Conservation (phyloP, 306 rosid species). For the Casuarina glauca region DNA sequence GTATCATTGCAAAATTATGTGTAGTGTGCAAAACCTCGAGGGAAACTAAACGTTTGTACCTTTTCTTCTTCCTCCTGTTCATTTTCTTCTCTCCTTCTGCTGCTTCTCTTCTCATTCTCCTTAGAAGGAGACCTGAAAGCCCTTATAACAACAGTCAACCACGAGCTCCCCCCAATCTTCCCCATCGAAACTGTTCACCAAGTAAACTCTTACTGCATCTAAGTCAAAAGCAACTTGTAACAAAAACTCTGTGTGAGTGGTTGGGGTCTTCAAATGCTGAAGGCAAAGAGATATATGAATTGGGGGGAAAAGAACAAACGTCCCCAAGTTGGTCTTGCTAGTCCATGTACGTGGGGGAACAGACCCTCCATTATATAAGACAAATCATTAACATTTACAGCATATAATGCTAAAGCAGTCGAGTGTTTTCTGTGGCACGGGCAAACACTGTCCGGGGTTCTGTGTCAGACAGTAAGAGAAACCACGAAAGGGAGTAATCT, state of each 20-base stretch:
- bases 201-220: constrained; percentile 8
- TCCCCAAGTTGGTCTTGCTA: constrained; percentile 14
- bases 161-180: constrained; percentile 50
- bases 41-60: constrained; percentile 16
- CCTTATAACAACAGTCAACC: constrained; percentile 52
- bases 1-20: neutral
- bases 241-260: constrained; percentile 2
- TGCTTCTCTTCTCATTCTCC: constrained; percentile 35
- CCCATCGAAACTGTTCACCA: constrained; percentile 35
- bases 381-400: constrained; percentile 20
- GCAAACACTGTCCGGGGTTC: constrained; percentile 16
- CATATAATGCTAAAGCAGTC: constrained; percentile 19
- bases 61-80: constrained; percentile 53
- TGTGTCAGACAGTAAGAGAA: constrained; percentile 32
- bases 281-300: constrained; percentile 7
- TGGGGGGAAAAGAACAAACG: constrained; percentile 13
- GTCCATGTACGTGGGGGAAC: constrained; percentile 46
- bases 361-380: constrained; percentile 16
- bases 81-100: constrained; percentile 46
- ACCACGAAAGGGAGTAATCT: constrained; percentile 34
- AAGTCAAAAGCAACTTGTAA: neutral
- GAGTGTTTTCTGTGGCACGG: constrained; percentile 42
- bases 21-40: neutral
- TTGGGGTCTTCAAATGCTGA: constrained; percentile 20
- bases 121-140: constrained; percentile 57